Evolutionary conservation across 179 eudicot genomes (phyloP), one percentile per base, ranked within the genome.

Genomic region (Beta corolliflora): DNA sequence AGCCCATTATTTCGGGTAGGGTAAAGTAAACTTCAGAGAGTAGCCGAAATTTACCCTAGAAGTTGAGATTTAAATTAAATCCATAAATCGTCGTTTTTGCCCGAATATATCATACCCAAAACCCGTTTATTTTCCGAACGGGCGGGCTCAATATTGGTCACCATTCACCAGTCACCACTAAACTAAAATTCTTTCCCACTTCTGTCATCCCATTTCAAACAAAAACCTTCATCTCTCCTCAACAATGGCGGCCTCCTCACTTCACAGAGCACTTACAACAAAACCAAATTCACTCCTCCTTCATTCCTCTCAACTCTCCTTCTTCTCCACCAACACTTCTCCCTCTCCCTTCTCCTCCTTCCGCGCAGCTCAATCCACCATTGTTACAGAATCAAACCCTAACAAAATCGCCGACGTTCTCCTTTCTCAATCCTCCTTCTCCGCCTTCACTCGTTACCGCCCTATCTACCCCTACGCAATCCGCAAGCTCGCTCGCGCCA

Each of bases 401-500:
- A 64, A 48, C 63, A 81, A 78, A 60, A 59, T 84, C 76, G 84
- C 87, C 19, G 55, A 81, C 15, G 56, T 81, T 50, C 71, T 84
- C 77, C 3, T 73, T n/a, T 77, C 87, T 71, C 79, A 75, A 23
- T 81, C 87, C 41, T 50, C 77, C 29, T 78, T 78, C 29, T 72
- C 84, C 68, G 52, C 64, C 31, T 84, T 78, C 73, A 66, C 82
- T 9, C 84, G 84, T n/a, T 81, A 84, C 76, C 84, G 79, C 48
- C 87, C 84, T 53, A 70, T 81, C 46, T 78, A 78, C 87, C 72
- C 50, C 16, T 83, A 77, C 68, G 53, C 80, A 50, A 50, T 84
- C 45, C 84, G 76, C 80, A 78, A 75, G 66, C 77, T 84, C 53
- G 29, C 80, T 0, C 82, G 79, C 19, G 78, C 80, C 54, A 70